Conservation (phyloP, 1,284 basidiomycete species). For the Malassezia sympodialis region DNA sequence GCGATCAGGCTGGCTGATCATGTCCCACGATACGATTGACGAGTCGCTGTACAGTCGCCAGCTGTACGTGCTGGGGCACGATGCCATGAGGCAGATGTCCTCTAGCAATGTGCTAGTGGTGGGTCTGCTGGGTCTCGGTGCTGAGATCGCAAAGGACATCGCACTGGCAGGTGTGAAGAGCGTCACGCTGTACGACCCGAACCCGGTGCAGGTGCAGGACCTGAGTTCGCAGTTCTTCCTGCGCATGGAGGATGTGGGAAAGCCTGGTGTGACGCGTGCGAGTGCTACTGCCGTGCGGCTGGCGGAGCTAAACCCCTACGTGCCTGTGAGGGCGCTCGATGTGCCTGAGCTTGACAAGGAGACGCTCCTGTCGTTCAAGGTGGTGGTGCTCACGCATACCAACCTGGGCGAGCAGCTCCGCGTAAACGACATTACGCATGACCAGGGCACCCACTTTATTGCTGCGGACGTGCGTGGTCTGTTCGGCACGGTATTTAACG, state of each 20-base stretch:
- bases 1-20: neutral
- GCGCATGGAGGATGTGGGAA: constrained; percentile 73
- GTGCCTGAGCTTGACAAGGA: constrained; percentile 28
- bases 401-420: constrained; percentile 74
- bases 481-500: constrained; percentile 92
- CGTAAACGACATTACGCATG: constrained; percentile 68
- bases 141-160: constrained; percentile 92
- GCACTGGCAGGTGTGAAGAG: constrained; percentile 94
- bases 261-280: constrained; percentile 59
- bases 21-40: constrained; percentile 21
- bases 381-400: constrained; percentile 80
- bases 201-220: constrained; percentile 73
- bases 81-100: constrained; percentile 98
- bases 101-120: constrained; percentile 88
- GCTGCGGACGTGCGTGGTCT: constrained; percentile 83
- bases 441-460: constrained; percentile 71
- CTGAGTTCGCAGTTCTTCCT: constrained; percentile 95
- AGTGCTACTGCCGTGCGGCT: constrained; percentile 77
- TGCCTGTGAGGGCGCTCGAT: constrained; percentile 66
- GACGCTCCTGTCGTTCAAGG: constrained; percentile 34
- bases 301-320: constrained; percentile 90
- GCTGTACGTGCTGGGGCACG: constrained; percentile 47
- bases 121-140: constrained; percentile 83
- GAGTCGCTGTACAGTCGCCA: constrained; percentile 44
- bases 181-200: constrained; percentile 89